Evolutionary conservation across 2,329 filamentous ascomycete genomes (phyloP), one percentile per base, ranked within the genome.

Genomic region (Dichotomopilus funicola): DNA sequence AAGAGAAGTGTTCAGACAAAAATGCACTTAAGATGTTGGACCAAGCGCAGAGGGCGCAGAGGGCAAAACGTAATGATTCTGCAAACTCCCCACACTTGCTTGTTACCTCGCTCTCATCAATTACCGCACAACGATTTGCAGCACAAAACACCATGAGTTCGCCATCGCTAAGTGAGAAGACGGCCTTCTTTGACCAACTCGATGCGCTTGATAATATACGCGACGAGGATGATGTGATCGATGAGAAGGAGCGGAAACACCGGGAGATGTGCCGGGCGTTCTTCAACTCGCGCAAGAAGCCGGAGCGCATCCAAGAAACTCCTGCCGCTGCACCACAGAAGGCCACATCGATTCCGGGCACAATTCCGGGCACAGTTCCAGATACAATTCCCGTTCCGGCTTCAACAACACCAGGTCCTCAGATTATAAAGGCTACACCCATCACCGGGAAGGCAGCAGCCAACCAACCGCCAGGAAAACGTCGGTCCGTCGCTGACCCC

Each of bases 121-220:
- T n/a, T 41, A n/a, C 11, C 10, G 5, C 37, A 11, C 7, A 42
- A n/a, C 40, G 11, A n/a, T n/a, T 13, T n/a, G 6, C 12, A 41
- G 7, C 34, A 13, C 34, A 37, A 13, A 52, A 34, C n/a, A 36
- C 36, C 10, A 59, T 59, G 57, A 33, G 46, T n/a, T 51, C 51
- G 5, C 52, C 44, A n/a, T 49, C 59, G 11, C 54, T 64, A 4
- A 37, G 54, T 13, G 73, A 75, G 38, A 81, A 81, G 62, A 47
- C 65, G 27, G 73, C 69, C 0, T 78, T 76, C 58, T 81, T 80
- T 59, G 60, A 68, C n/a, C 65, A 66, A n/a, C 64, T 80, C 0
- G 66, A 71, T 11, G 62, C 66, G 1, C 64, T 70, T 12, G 52
- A 61, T n/a, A 46, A 59, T 37, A 51, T 54, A 6, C 52, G 60